Evolutionary conservation across 768 basidiomycete species (phyloP), one percentile per base, ranked within the genome.

Genomic region (Boletales sp.): DNA sequence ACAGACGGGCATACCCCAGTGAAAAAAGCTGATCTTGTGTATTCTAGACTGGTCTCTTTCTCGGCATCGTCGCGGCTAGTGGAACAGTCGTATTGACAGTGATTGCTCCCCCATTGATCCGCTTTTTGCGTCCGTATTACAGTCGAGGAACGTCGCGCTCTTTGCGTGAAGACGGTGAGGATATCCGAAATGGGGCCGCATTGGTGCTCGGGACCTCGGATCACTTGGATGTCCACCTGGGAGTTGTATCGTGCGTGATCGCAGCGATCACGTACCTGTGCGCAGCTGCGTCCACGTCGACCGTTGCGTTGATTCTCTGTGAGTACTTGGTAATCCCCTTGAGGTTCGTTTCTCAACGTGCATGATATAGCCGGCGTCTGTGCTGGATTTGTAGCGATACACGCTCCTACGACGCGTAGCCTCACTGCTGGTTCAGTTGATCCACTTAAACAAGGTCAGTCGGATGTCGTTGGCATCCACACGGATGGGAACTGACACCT

Each of bases 381-480:
- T 18, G 21, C 55, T 25, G 66, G 68, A 19, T 35, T 58, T 18
- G 9, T 46, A 17, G 7, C 8, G 10, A 28, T 46, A 11, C 61
- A 53, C 37, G 4, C 0, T 8, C 61, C 66, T n/a, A 44, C 58
- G 25, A 8, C 56, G 14, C 57, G 57, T 13, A 69, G 66, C 49
- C 46, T 69, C 3, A 63, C 56, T 1, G 63, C 50, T 14, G 61
- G 64, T 7, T 69, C 65, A 1, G 63, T 65, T 15, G 51, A 59
- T 12, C 68, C 67, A 15, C 50, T 56, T 1, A 50, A 62, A 14
- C 66, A 68, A 57, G 63, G 66, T 69, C 21, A 41, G 66, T 69
- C 21, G 37, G 25, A n/a, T 30, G 10, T 8, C 3, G 12, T 25
- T 28, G 6, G 8, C 8, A 13, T 0, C 14, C 25, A 11, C 9